Base-by-base conservation (phyloP, 495 filamentous ascomycete species). In the Neurospora sp. region DNA sequence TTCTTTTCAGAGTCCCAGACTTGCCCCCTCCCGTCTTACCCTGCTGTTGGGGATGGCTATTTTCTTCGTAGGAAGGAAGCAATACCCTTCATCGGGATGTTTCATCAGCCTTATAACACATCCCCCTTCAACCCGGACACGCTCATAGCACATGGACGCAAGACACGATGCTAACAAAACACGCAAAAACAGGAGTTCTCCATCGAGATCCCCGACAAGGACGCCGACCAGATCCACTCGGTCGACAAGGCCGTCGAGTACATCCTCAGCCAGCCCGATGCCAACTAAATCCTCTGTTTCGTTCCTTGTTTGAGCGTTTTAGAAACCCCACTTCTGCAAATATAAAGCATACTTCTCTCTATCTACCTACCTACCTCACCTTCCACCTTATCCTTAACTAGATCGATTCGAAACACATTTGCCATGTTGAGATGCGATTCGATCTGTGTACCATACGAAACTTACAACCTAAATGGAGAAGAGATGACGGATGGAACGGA, bases 171-270 rank as follows among this genome's bases (percentile, higher is more conserved):
- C 48, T 61, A 16, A 61, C 53, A 8, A 16, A 14, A 42, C 40
- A 86, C 73, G 75, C 45, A 72, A 45, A 69, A 77, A 82, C 80
- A 98, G 95, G 96, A 99, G 83, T 99, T 99, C 85, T 98, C 94
- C 89, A 96, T 99, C 85, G 96, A 99, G 89, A 99, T 99, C 83
- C 96, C 96, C 75, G 96, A 99, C 84, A 98, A 98, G 88, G 95
- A 98, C 79, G 96, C 96, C 75, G 96, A 99, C 85, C 87, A 89
- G 75, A 97, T 99, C 82, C 93, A 95, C 88, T 97, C 93, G 81
- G 95, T 98, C 75, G 92, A 96, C 80, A 91, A 97, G 88, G 95
- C 95, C 71, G 94, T 98, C 74, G 89, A 93, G 81, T 98, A 98
- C 87, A 97, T 98, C 85, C 82, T 94, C 79, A 89, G 90, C 79